Conservation (phyloP, 345 rosid genomes). For the Dovyalis caffra region DNA sequence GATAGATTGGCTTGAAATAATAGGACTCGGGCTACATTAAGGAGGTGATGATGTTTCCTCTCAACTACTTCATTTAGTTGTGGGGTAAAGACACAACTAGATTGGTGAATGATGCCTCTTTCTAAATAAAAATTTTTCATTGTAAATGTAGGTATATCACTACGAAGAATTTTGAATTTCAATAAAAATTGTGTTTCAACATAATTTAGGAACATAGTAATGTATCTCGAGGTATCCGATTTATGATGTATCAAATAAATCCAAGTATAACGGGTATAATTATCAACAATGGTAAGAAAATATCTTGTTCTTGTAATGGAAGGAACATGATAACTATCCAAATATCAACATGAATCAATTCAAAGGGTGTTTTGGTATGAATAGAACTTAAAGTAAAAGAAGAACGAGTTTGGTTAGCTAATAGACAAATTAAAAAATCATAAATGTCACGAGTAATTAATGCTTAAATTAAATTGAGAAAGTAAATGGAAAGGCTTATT, state of each 20-base stretch:
- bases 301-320: not conserved
- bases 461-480: not conserved
- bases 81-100: not conserved
- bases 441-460: not conserved
- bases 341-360: conserved; percentile 12
- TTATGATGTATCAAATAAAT: not conserved
- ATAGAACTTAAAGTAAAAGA: not conserved
- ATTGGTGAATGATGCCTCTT: not conserved
- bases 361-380: not conserved
- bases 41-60: not conserved
- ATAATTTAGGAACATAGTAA: too few relatives aligned
- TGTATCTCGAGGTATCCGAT: not conserved
- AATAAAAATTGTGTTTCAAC: not conserved
- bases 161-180: not conserved
- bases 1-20: not conserved
- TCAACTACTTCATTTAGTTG: not conserved
- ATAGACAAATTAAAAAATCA: not conserved
- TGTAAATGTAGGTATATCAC: not conserved
- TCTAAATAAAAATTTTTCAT: not conserved
- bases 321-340: not conserved
- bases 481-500: not conserved
- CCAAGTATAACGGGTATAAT: not conserved
- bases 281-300: conserved; percentile 5
- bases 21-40: not conserved
- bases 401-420: not conserved